Conservation (phyloP, 805 yeast species). For the Candida morakotiae region DNA sequence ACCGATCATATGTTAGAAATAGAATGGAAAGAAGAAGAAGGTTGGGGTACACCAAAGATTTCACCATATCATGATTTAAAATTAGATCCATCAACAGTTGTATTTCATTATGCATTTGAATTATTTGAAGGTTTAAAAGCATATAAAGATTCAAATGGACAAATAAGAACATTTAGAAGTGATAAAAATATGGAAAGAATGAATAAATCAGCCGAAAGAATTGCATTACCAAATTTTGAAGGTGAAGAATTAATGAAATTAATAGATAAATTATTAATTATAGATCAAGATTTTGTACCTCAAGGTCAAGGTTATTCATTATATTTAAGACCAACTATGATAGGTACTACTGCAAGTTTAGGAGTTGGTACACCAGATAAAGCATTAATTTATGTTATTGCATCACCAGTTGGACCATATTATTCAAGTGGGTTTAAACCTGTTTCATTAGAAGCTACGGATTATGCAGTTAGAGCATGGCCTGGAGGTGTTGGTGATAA, state of each 20-base stretch:
- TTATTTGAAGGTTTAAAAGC: constrained; percentile 96
- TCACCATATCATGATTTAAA: constrained; percentile 74
- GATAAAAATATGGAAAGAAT: constrained; percentile 89
- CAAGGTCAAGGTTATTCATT: constrained; percentile 83
- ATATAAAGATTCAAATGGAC: constrained; percentile 58
- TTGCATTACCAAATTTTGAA: constrained; percentile 85
- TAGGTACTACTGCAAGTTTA: constrained; percentile 84
- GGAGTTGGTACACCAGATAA: constrained; percentile 83
- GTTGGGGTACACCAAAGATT: constrained; percentile 87
- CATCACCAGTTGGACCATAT: constrained; percentile 97
- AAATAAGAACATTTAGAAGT: constrained; percentile 82
- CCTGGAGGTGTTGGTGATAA: constrained; percentile 98
- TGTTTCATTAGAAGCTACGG: constrained; percentile 89
- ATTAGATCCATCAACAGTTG: constrained; percentile 88
- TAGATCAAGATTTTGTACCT: constrained; percentile 81
- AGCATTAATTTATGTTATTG: constrained; percentile 81
- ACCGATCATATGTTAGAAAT: constrained; percentile 87
- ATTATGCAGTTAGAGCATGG: constrained; percentile 97
- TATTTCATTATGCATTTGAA: constrained; percentile 93
- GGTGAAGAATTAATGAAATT: constrained; percentile 68
- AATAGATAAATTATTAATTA: constrained; percentile 68
- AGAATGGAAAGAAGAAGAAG: constrained; percentile 71
- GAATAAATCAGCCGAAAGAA: constrained; percentile 87
- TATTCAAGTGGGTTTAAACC: constrained; percentile 90
- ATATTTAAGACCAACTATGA: constrained; percentile 91